Base-by-base conservation (phyloP, 2,329 filamentous ascomycete genomes). In the Aureobasidium vineae region DNA sequence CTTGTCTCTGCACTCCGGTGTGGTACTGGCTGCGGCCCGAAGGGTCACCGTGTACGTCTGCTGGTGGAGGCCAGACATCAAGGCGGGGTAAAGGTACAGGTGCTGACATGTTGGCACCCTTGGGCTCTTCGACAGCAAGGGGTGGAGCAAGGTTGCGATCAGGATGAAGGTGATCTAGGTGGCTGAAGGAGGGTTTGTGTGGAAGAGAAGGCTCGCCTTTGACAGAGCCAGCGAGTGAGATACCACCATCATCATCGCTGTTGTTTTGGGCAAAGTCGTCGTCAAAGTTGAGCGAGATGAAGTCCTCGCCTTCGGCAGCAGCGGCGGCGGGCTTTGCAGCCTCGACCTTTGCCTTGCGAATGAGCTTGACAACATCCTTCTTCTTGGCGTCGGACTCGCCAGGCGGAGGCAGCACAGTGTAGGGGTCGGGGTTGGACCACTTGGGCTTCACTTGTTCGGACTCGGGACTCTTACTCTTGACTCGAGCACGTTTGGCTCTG, bases 371-470 rank as follows among this genome's bases (percentile, higher is more conserved):
- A 45, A 97, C 89, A 70, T 97, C 92, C 71, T 87, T 88, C 77
- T 89, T 92, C 78, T 95, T 96, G 23, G 85, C 84, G 45, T 85
- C 83, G 5, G 81, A 82, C 65, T 92, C 89, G 70, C 93, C 90
- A 0, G 88, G 86, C 7, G 92, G 92, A 10, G 94, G 94, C 11
- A 97, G 81, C 2, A 87, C 90, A 6, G 91, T 96, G 77, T 98
- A 97, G 0, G 93, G 92, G 75, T 98, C 94, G 3, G 94, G 93
- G 72, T 98, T 98, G 5, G 92, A 97, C 94, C 94, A 98, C 76
- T 90, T 92, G 3, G 92, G 92, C 5, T 75, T 75, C 7, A 74
- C 75, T 50, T 77, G 68, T 23, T 64, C 66, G 23, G 61, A 21
- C 73, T 63, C 36, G 28, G 41, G 66, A 68, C 13, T 60, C 60